Evolutionary conservation across 225 moss, liverwort and hornwort genomes (phyloP).

Genomic region (Physcomitrium patens): DNA sequence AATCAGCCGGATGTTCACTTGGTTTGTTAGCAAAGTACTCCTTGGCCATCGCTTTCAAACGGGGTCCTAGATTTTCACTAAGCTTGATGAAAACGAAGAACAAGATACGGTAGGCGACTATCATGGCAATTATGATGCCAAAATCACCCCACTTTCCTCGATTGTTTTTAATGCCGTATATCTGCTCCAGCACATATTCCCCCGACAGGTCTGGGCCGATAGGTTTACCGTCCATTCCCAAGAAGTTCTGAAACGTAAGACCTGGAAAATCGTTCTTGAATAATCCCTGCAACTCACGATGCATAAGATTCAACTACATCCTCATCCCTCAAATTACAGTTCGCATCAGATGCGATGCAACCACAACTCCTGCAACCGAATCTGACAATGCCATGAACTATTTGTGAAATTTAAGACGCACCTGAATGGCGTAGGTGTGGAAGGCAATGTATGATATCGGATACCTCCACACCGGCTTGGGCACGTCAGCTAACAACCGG

Average conservation of each 20-base stretch:
- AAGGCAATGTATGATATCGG: constrained; percentile 53
- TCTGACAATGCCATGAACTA: not conserved
- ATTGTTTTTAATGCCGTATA: constrained; percentile 54
- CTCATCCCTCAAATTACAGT: not conserved
- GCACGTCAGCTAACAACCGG: constrained; percentile 51
- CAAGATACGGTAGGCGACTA: constrained; percentile 59
- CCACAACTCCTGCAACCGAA: not conserved
- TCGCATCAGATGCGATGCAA: not conserved
- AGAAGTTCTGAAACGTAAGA: constrained; percentile 63
- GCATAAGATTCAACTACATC: not conserved
- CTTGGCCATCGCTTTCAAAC: constrained; percentile 37
- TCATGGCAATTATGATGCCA: constrained; percentile 61
- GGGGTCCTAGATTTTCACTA: constrained; percentile 52
- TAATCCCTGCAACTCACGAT: constrained; percentile 66
- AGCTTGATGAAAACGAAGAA: constrained; percentile 82
- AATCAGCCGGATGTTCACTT: too few relatives aligned
- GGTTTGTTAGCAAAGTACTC: constrained; percentile 26
- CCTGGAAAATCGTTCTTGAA: constrained; percentile 89
- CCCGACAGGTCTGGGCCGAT: constrained; percentile 63
- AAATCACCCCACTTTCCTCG: constrained; percentile 77
- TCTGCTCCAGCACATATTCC: constrained; percentile 52
- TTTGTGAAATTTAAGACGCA: constrained; percentile 1
- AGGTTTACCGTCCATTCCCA: constrained; percentile 45
- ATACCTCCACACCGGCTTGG: constrained; percentile 57
- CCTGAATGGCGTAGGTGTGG: constrained; percentile 56